Base-by-base conservation (phyloP, 2,329 filamentous ascomycete genomes). In the Phialophora expanda region DNA sequence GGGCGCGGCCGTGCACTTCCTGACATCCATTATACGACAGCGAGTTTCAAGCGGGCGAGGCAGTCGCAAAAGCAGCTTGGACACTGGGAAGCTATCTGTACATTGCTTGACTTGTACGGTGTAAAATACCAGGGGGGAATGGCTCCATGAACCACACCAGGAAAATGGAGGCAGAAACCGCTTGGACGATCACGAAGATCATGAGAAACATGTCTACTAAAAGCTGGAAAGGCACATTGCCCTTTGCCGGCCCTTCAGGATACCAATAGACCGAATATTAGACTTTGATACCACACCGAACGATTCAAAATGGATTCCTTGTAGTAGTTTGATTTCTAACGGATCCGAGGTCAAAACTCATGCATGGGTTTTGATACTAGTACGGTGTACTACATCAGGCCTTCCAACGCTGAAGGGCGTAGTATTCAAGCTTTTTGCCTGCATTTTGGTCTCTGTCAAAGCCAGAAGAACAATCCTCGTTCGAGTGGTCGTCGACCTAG, bases 171-270 rank as follows among this genome's bases (percentile, higher is more conserved):
- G 14, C 48, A 28, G 48, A 51, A 51, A 51, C 38, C 20, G 48
- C 48, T 51, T 55, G 17, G 24, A 55, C 53, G 17, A 30, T 55
- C 53, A 55, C 28, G 53, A 55, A 55, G 48, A 28, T 34, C 17
- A 55, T n/a, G 53, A 55, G 53, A 55, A 55, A 55, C 53, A 55
- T 55, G 53, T 55, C 53, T 55, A 55, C 28, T 12, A 34, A 30
- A 55, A 34, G 28, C 28, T 20, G 53, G 26, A 11, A 53, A 34
- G 17, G 53, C 53, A 34, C 53, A 30, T 55, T 55, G 26, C n/a
- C 28, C 28, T 24, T 28, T 30, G 28, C 28, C 24, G 53, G 28
- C 28, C n/a, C n/a, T 55, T 34, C n/a, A 55, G 53, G 53, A 55
- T 55, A 55, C 53, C 53, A 55, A n/a, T 30, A 55, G 53, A 55